Evolutionary conservation across 2,329 filamentous ascomycete genomes (phyloP).

Genomic region (Cercospora zeina): DNA sequence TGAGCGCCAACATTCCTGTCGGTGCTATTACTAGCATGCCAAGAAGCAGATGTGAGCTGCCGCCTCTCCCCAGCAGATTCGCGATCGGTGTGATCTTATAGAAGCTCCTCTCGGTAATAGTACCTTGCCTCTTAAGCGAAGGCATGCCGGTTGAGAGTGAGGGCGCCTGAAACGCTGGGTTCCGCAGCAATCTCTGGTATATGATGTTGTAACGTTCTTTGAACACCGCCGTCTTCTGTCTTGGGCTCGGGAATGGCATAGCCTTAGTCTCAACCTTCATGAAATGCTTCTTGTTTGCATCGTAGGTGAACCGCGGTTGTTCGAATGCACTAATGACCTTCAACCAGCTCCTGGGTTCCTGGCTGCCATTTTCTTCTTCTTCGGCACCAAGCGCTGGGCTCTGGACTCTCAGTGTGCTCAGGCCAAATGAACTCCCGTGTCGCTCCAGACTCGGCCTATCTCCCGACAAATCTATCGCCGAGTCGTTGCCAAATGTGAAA

Average conservation of each 20-base stretch:
- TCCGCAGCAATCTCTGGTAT: constrained; percentile 86
- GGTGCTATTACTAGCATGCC: constrained; percentile 80
- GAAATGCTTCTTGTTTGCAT: constrained; percentile 83
- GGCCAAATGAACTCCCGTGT: constrained; percentile 61
- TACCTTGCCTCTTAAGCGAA: constrained; percentile 39
- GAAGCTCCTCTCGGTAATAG: constrained; percentile 63
- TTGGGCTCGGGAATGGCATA: constrained; percentile 65
- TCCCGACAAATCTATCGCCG: constrained; percentile 27
- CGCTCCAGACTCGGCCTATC: constrained; percentile 53
- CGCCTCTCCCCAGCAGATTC: constrained; percentile 73
- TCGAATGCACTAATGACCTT: constrained; percentile 81
- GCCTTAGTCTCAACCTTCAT: constrained; percentile 58
- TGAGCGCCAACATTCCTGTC: constrained; percentile 77
- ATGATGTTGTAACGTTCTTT: constrained; percentile 89
- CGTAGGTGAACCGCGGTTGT: constrained; percentile 77
- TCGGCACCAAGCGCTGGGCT: constrained; percentile 39
- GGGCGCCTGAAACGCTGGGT: constrained; percentile 87
- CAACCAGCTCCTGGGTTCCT: constrained; percentile 77
- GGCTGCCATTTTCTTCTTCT: constrained; percentile 58
- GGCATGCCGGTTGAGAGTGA: constrained; percentile 59
- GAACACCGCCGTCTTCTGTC: constrained; percentile 82
- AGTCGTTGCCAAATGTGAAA: constrained; percentile 58
- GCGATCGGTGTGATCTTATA: constrained; percentile 88
- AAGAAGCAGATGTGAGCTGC: constrained; percentile 80
- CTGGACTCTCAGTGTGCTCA: constrained; percentile 53